Base-by-base conservation (phyloP, 2,329 filamentous ascomycete species). In the Cordyceps fumosorosea region DNA sequence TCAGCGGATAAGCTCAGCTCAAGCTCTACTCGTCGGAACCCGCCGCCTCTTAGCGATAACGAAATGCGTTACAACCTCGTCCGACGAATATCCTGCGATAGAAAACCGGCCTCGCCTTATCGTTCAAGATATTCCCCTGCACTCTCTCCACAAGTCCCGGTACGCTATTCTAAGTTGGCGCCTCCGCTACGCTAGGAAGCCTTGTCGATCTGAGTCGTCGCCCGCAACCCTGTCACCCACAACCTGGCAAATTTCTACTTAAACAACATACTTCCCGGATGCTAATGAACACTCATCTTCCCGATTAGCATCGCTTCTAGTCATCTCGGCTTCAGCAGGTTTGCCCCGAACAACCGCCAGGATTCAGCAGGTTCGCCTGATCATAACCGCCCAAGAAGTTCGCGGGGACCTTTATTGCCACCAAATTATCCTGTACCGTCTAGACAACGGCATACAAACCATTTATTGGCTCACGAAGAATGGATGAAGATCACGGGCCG, bases 401-500 rank as follows among this genome's bases (percentile, higher is more conserved):
- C 14, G 14, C 26, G 14, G 32, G 32, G 10, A 42, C 7, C 44
- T 4, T 32, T 51, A 22, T 32, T 24, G 16, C 3, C 18, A 6
- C 48, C 26, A 16, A 11, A 29, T 29, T 29, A 29, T 6, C 29
- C n/a, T 0, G n/a, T 37, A 45, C 32, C 14, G 18, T 53, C 5
- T 56, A 56, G 20, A 56, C 18, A n/a, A 20, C 20, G 4, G 10
- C 20, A 24, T 26, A 45, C 24, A 26, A 44, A 18, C 12, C 40
- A n/a, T 44, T n/a, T n/a, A 18, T n/a, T n/a, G 40, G 40, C 1
- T 8, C 40, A n/a, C 16, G 16, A 18, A n/a, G 3, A 62, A 85
- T 85, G 83, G 82, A 85, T 65, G 82, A 85, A 68, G 80, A 84
- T 65, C 79, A 83, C 60, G 79, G 74, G 4, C 81, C 82, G 18